These are phyloP conservation scores for Candida pseudoviswanathii DNA, from an alignment of 1,139 yeast species.

Conservation along the genomic window DNA sequence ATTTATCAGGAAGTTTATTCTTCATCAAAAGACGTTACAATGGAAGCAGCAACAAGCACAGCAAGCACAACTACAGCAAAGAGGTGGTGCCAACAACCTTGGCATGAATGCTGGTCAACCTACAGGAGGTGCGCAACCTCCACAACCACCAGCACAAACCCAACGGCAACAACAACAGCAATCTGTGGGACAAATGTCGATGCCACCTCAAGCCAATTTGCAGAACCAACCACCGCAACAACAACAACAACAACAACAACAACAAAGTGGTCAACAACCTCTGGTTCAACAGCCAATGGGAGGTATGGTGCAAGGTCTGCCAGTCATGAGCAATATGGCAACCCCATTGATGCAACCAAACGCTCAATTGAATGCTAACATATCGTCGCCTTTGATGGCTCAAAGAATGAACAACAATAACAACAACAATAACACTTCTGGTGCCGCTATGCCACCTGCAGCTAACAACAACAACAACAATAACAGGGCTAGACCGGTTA, in stretches of 20 bases:
- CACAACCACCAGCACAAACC: slow-evolving; percentile 13
- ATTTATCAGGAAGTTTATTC: slow-evolving; percentile 42
- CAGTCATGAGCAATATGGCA: slow-evolving; percentile 22
- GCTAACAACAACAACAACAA: slow-evolving; percentile 3
- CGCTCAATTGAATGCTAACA: slow-evolving; percentile 15
- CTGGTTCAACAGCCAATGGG: slow-evolving; percentile 14
- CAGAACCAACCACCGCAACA: slow-evolving; percentile 12
- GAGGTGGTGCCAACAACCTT: neutral
- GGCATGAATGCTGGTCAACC: slow-evolving; percentile 3
- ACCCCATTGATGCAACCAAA: slow-evolving; percentile 26
- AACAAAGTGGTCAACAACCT: slow-evolving; percentile 12
- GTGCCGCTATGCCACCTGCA: slow-evolving; percentile 5
- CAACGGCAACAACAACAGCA: slow-evolving; percentile 16
- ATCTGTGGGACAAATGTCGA: slow-evolving; percentile 13
- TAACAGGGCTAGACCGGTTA: slow-evolving; percentile 6
- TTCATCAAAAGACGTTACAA: slow-evolving; percentile 43
- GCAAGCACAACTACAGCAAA: slow-evolving; percentile 13
- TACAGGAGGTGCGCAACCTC: slow-evolving; percentile 16
- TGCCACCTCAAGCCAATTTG: slow-evolving; percentile 14
- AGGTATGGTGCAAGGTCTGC: slow-evolving; percentile 23
- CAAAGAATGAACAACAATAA: slow-evolving; percentile 18
- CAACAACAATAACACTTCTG: neutral
- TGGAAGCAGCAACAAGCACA: slow-evolving; percentile 39
- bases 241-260: slow-evolving; percentile 9
- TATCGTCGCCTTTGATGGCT: slow-evolving; percentile 25